These are phyloP conservation scores for Begonia loranthoides DNA, from an alignment of 306 rosid genomes.

Conservation along the genomic window DNA sequence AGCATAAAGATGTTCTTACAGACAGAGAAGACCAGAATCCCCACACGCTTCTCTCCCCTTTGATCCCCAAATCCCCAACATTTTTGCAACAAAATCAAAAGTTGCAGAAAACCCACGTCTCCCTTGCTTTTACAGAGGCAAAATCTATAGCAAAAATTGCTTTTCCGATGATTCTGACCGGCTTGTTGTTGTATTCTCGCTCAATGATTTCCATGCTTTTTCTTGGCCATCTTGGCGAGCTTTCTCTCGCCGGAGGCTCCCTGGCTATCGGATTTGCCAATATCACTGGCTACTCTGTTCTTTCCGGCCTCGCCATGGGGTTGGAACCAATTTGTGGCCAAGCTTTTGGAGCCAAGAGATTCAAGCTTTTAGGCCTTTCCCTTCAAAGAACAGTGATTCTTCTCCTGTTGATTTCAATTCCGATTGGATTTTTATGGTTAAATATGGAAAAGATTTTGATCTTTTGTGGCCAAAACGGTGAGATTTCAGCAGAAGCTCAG, in stretches of 20 bases:
- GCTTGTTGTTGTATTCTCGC: constrained; percentile 59
- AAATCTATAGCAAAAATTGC: constrained; percentile 33
- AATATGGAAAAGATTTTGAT: constrained; percentile 51
- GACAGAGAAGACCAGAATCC: constrained; percentile 7
- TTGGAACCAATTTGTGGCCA: constrained; percentile 97
- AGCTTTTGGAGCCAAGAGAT: constrained; percentile 78
- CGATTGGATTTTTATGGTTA: constrained; percentile 47
- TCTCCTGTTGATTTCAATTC: constrained; percentile 45
- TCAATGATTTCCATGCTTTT: constrained; percentile 86
- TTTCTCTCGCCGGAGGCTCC: constrained; percentile 74
- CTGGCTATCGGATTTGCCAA: constrained; percentile 84
- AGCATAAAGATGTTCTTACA: constrained; percentile 15
- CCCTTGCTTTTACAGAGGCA: constrained; percentile 31
- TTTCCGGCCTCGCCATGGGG: constrained; percentile 86
- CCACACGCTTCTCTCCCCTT: constrained; percentile 15
- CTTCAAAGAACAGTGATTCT: constrained; percentile 57
- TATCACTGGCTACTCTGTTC: constrained; percentile 75
- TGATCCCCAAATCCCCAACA: constrained; percentile 40
- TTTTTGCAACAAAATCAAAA: constrained; percentile 6
- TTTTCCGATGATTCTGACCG: constrained; percentile 66
- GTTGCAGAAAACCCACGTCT: constrained; percentile 11
- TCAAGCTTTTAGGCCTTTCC: constrained; percentile 60
- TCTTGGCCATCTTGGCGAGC: constrained; percentile 62
- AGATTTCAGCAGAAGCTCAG: constrained; percentile 54
- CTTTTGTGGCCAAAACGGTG: constrained; percentile 47